Evolutionary conservation across 106 monocot genomes (phyloP).

Genomic region (Hemerocallis citrina): DNA sequence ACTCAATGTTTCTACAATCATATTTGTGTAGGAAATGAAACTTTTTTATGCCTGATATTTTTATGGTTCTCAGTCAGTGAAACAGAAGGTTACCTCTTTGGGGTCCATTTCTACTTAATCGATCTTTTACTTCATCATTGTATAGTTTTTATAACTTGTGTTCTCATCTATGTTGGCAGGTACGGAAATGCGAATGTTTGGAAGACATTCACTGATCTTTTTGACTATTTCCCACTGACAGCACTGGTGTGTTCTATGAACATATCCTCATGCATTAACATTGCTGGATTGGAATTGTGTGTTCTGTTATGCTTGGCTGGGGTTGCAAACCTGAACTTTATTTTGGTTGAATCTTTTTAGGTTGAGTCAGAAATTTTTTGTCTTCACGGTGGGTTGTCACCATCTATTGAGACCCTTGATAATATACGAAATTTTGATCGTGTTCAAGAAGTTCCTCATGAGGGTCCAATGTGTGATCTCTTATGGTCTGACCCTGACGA

Average conservation of each 20-base stretch:
- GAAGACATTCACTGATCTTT: conserved; percentile 98
- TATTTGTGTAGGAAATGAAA: not conserved
- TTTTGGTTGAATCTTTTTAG: conserved; percentile 27
- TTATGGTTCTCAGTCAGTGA: conserved; percentile 1
- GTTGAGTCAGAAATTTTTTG: conserved; percentile 99
- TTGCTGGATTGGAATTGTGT: too few relatives aligned
- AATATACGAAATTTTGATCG: conserved; percentile 95
- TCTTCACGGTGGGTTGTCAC: conserved; percentile 92
- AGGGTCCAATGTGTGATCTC: conserved; percentile 99
- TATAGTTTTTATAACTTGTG: not conserved
- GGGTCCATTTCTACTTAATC: not conserved
- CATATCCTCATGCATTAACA: not conserved
- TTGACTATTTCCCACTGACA: conserved; percentile 97
- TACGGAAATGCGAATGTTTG: conserved; percentile 98
- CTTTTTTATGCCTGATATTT: conserved; percentile 4
- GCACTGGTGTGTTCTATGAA: conserved; percentile 68
- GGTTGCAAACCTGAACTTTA: not conserved
- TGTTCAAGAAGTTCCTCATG: conserved; percentile 98
- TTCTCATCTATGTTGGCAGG: conserved; percentile 31
- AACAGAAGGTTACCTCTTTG: not conserved
- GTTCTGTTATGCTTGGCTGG: too few relatives aligned
- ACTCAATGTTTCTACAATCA: not conserved
- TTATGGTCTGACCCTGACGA: conserved; percentile 99
- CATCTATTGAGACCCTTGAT: conserved; percentile 97
- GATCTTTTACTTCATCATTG: not conserved